These are phyloP conservation scores for Diplotaxis tenuifolia DNA, from an alignment of 345 rosid genomes.

Conservation along the genomic window DNA sequence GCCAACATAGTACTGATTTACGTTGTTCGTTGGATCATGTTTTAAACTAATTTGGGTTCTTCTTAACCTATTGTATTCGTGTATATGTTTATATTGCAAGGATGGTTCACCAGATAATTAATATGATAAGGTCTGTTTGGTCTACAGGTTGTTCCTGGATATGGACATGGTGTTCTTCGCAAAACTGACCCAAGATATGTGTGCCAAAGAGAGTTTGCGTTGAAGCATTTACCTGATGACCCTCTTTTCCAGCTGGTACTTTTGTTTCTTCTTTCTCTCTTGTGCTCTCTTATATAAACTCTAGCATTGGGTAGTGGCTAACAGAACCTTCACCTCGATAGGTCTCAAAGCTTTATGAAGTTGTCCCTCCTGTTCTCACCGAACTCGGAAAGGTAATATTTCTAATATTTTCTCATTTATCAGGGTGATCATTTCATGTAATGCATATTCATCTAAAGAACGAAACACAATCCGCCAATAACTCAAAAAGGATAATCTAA, in stretches of 20 bases:
- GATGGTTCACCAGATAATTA: neutral
- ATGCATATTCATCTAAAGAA: neutral
- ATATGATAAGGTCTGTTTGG: neutral
- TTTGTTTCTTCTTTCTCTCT: neutral
- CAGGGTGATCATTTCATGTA: neutral
- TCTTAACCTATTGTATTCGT: neutral
- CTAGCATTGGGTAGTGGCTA: slow-evolving; percentile 10
- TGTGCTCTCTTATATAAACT: neutral
- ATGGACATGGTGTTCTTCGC: slow-evolving; percentile 95
- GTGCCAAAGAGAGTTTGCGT: slow-evolving; percentile 97
- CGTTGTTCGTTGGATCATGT: neutral
- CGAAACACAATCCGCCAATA: neutral
- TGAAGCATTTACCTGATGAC: slow-evolving; percentile 94
- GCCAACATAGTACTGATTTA: neutral
- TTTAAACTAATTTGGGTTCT: neutral
- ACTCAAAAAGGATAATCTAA: neutral
- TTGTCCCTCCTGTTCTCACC: slow-evolving; percentile 90
- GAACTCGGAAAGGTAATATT: slow-evolving; percentile 80
- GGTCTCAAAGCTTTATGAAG: slow-evolving; percentile 97
- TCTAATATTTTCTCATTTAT: neutral
- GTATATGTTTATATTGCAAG: neutral
- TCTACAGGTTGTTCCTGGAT: slow-evolving; percentile 94
- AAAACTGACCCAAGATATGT: slow-evolving; percentile 94
- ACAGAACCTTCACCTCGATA: slow-evolving; percentile 38
- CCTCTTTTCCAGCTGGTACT: slow-evolving; percentile 92